Conservation (phyloP, 805 yeast species). For the Yamadazyma paraphyllophila region DNA sequence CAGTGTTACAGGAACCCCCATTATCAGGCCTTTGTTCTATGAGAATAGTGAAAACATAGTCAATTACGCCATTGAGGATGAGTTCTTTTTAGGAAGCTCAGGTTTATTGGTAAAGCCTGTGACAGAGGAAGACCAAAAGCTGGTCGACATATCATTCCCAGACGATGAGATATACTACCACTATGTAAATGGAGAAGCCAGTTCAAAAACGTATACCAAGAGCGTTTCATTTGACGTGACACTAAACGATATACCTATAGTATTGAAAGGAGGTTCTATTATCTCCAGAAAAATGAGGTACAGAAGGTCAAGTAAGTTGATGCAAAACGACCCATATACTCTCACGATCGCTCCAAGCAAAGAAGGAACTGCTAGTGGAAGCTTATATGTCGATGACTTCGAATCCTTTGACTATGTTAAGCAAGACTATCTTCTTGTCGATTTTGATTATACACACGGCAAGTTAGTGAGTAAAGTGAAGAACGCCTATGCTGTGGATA, state of each 20-base stretch:
- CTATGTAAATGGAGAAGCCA: constrained; percentile 36
- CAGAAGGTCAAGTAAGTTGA: constrained; percentile 75
- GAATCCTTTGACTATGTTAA: constrained; percentile 56
- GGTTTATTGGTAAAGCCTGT: constrained; percentile 83
- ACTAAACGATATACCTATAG: constrained; percentile 66
- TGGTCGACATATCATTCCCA: constrained; percentile 51
- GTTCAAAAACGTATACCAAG: constrained; percentile 6
- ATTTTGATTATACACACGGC: constrained; percentile 20
- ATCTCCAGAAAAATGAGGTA: constrained; percentile 65
- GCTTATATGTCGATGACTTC: constrained; percentile 82
- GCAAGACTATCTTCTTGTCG: constrained; percentile 49
- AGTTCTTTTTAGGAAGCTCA: constrained; percentile 71
- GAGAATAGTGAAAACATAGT: constrained; percentile 46
- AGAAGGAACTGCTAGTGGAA: constrained; percentile 52
- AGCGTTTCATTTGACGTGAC: constrained; percentile 37
- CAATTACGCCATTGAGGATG: constrained; percentile 68
- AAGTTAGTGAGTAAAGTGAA: constrained; percentile 2
- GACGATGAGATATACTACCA: constrained; percentile 57
- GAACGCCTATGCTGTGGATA: constrained; percentile 21
- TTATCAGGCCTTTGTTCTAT: constrained; percentile 67
- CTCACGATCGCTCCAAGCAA: constrained; percentile 57
- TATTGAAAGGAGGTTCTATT: constrained; percentile 76
- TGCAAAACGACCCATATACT: constrained; percentile 80
- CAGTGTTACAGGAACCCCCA: constrained; percentile 61
- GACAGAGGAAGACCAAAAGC: constrained; percentile 48